Conservation (phyloP, 129 eudicot genomes). For the Chrysanthemum lavandulifolium region DNA sequence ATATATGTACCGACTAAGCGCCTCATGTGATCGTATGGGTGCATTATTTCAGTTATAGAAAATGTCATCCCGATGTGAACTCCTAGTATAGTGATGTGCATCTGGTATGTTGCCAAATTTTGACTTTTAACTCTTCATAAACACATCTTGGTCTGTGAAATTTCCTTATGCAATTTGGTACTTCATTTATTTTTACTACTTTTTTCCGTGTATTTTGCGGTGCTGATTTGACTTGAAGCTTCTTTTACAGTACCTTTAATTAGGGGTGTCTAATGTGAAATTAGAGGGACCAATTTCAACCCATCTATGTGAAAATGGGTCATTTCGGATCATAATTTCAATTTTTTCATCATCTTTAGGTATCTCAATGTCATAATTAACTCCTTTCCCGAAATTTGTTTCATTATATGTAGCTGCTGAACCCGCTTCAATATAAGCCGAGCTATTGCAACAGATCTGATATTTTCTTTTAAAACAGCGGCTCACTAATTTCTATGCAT, state of each 20-base stretch:
- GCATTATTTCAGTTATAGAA: conserved; percentile 21
- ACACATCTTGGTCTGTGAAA: conserved; percentile 22
- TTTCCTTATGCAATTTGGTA: not conserved
- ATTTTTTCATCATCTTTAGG: too few relatives aligned
- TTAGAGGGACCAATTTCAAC: too few relatives aligned
- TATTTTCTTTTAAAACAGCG: too few relatives aligned
- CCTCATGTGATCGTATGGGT: conserved; percentile 23
- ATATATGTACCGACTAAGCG: conserved; percentile 23
- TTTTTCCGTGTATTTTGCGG: not conserved
- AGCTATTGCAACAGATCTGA: too few relatives aligned
- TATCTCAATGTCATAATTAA: too few relatives aligned
- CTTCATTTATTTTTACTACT: not conserved
- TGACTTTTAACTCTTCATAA: conserved; percentile 29
- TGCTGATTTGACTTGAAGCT: not conserved
- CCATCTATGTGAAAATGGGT: too few relatives aligned
- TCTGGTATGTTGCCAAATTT: conserved; percentile 32
- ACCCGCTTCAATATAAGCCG: too few relatives aligned
- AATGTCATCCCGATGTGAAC: conserved; percentile 21
- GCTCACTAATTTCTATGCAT: too few relatives aligned
- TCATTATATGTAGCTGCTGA: too few relatives aligned
- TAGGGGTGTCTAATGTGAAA: too few relatives aligned
- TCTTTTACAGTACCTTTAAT: not conserved
- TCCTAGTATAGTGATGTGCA: conserved; percentile 13
- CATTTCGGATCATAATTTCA: too few relatives aligned
- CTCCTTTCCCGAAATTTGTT: too few relatives aligned